Conservation (phyloP, 108 stramenopile genomes). For the Nitzschia sp. region DNA sequence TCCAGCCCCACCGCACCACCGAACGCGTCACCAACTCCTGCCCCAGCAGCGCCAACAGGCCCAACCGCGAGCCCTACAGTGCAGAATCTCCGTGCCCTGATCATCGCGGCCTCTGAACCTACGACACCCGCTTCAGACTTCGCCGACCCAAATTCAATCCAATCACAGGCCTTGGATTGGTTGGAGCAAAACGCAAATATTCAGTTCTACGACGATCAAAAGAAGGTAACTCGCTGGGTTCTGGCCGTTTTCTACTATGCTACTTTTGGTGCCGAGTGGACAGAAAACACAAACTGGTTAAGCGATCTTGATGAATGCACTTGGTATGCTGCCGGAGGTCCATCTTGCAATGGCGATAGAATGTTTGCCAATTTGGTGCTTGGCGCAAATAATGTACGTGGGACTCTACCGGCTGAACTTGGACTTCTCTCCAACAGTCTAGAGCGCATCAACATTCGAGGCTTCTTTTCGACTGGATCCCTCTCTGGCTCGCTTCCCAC, state of each 20-base stretch:
- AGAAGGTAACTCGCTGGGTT: constrained; percentile 30
- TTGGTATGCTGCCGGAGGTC: constrained; percentile 30
- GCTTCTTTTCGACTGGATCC: constrained; percentile 8
- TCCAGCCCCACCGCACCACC: background rate
- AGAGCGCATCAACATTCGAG: constrained; percentile 33
- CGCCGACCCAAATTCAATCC: constrained; percentile 24
- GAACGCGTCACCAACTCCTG: background rate
- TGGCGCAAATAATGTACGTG: constrained; percentile 36
- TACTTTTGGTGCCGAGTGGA: constrained; percentile 42
- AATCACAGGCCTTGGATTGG: constrained; percentile 26
- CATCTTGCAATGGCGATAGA: constrained; percentile 22
- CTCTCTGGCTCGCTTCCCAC: constrained; percentile 32
- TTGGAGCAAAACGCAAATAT: constrained; percentile 22
- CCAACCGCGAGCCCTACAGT: constrained; percentile 16
- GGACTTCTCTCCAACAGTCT: constrained; percentile 32
- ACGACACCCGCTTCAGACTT: constrained; percentile 18
- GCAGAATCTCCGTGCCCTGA: constrained; percentile 8
- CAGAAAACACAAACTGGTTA: constrained; percentile 40
- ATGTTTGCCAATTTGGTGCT: constrained; percentile 33
- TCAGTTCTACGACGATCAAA: constrained; percentile 30
- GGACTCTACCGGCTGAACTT: constrained; percentile 40
- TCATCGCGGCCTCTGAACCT: constrained; percentile 8
- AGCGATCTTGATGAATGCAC: constrained; percentile 42
- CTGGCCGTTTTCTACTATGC: constrained; percentile 45
- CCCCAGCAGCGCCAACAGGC: background rate